Conservation (phyloP, 305 asterid species). For the Solanum chacoense region DNA sequence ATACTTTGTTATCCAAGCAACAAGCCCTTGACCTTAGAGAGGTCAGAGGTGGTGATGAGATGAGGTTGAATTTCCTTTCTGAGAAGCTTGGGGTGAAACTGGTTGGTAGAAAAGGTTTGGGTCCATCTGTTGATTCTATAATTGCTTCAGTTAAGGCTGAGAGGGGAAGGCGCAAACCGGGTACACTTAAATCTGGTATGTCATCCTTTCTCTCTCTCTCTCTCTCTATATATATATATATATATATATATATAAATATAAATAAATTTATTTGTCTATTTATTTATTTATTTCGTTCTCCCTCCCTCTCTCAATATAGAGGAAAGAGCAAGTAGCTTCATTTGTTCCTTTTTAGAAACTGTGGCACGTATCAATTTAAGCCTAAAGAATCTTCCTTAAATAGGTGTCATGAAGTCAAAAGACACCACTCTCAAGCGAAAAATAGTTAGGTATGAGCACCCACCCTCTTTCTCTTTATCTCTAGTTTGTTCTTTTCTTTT, state of each 20-base stretch:
- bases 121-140: constrained; percentile 72
- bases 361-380: background rate
- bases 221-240: background rate
- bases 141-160: constrained; percentile 76
- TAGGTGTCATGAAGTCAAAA: constrained; percentile 45
- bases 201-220: constrained; percentile 1
- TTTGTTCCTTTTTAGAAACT: background rate
- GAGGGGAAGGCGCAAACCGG: constrained; percentile 52
- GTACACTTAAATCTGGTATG: constrained; percentile 54
- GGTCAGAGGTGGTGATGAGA: constrained; percentile 87
- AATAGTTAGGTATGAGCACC: constrained; percentile 38
- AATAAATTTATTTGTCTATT: background rate
- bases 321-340: background rate
- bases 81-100: constrained; percentile 76
- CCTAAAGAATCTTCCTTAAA: constrained; percentile 14
- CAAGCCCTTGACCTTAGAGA: constrained; percentile 91
- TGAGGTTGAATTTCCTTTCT: constrained; percentile 51
- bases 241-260: background rate
- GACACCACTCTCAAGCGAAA: constrained; percentile 36
- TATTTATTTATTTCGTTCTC: background rate
- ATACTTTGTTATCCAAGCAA: constrained; percentile 53
- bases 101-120: constrained; percentile 87
- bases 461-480: background rate
- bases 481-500: background rate
- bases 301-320: background rate